Percentiles rank a stretch among this genome's conserved stretches.
Evolutionary conservation across 1,284 basidiomycete species (phyloP).

Genomic region (Xanthoconium separans): DNA sequence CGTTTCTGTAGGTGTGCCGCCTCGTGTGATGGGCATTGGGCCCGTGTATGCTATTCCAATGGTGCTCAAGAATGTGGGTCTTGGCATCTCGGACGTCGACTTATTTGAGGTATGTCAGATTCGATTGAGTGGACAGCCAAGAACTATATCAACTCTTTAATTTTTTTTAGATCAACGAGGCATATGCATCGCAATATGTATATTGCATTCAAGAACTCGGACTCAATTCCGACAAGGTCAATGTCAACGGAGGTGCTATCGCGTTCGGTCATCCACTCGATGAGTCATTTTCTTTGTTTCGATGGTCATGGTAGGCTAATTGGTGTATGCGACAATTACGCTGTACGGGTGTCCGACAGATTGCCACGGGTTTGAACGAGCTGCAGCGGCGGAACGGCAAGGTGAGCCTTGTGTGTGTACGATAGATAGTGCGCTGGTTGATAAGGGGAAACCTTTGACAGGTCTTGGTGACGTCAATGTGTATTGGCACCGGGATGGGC

Average conservation of each 20-base stretch:
- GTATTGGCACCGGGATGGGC: slow-evolving; percentile 85
- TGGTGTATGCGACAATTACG: slow-evolving; percentile 44
- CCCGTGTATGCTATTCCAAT: slow-evolving; percentile 72
- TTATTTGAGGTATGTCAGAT: slow-evolving; percentile 62
- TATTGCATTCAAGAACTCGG: slow-evolving; percentile 77
- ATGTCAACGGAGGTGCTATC: slow-evolving; percentile 90
- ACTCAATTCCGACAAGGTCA: slow-evolving; percentile 73
- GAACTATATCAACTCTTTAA: neutral
- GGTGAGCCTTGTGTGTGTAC: slow-evolving; percentile 39
- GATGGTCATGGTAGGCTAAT: slow-evolving; percentile 18
- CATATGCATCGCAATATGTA: slow-evolving; percentile 86
- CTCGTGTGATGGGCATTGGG: slow-evolving; percentile 85
- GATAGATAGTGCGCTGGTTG: neutral
- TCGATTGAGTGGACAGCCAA: neutral
- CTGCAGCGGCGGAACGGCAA: slow-evolving; percentile 76
- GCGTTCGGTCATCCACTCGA: slow-evolving; percentile 87
- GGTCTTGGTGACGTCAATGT: slow-evolving; percentile 84
- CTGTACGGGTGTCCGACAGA: slow-evolving; percentile 84
- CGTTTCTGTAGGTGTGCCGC: slow-evolving; percentile 53
- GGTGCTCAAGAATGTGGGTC: slow-evolving; percentile 62
- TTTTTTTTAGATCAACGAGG: slow-evolving; percentile 77
- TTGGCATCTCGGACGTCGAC: slow-evolving; percentile 74
- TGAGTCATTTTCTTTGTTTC: slow-evolving; percentile 41
- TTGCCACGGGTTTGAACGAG: slow-evolving; percentile 87
- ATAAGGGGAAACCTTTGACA: slow-evolving; percentile 25